Percentiles rank a stretch among this genome's conserved stretches.
Evolutionary conservation across 345 rosid genomes (phyloP).

Genomic region (Odontarrhena argentea): DNA sequence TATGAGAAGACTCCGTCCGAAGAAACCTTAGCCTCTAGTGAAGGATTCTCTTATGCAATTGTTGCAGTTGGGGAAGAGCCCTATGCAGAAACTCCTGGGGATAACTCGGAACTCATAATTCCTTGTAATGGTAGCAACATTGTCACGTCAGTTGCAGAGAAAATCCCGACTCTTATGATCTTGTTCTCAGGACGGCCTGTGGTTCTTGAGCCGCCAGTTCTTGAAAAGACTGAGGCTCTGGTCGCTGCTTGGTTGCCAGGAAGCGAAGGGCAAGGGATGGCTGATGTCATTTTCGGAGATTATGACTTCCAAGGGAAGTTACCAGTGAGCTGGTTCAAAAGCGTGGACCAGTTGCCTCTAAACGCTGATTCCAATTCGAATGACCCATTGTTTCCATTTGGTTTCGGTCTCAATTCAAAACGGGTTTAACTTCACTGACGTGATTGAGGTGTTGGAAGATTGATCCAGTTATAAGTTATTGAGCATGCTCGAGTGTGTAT

Average conservation of each 20-base stretch:
- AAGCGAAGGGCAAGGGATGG: slow-evolving; percentile 20
- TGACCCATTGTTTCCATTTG: slow-evolving; percentile 62
- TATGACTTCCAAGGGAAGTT: slow-evolving; percentile 27
- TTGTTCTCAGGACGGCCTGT: slow-evolving; percentile 72
- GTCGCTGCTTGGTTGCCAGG: slow-evolving; percentile 46
- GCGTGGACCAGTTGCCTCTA: slow-evolving; percentile 50
- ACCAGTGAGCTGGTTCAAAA: slow-evolving; percentile 30
- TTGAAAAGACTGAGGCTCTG: slow-evolving; percentile 60
- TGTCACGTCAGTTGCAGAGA: slow-evolving; percentile 52
- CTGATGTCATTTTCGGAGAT: slow-evolving; percentile 31
- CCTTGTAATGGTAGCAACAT: slow-evolving; percentile 61
- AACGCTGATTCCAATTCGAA: slow-evolving; percentile 47
- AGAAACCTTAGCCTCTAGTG: slow-evolving; percentile 43
- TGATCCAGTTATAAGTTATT: no score
- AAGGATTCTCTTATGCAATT: slow-evolving; percentile 55
- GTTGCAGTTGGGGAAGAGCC: slow-evolving; percentile 75
- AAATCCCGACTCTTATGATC: slow-evolving; percentile 59
- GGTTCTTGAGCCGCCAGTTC: slow-evolving; percentile 50
- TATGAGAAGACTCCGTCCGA: slow-evolving; percentile 59
- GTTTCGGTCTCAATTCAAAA: slow-evolving; percentile 50
- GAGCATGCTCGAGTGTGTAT: no score
- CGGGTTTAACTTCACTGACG: not conserved
- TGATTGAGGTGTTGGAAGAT: not conserved
- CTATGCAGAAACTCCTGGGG: slow-evolving; percentile 65
- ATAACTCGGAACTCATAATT: slow-evolving; percentile 52